phyloP scores from a whole-genome alignment of 106 monocot species.

The Dendrobium catenatum region DNA sequence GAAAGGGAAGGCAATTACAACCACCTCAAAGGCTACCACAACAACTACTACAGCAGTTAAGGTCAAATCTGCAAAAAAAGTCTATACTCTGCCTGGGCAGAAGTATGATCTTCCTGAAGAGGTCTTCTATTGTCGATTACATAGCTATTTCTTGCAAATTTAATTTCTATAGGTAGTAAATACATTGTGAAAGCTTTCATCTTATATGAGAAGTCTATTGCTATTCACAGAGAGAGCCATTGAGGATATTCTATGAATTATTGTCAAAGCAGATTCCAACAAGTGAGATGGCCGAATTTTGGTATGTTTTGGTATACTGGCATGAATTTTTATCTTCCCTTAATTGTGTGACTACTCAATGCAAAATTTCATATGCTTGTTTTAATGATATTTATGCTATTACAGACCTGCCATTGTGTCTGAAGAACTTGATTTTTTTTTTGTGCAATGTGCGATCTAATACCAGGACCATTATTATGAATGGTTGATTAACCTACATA shows the following conservation, averaged over 20 bases:
- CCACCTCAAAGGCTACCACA: constrained; percentile 38
- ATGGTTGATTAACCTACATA: no score
- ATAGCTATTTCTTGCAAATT: constrained; percentile 6
- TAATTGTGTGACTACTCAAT: background rate
- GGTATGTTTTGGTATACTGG: constrained; percentile 29
- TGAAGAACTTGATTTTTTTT: background rate
- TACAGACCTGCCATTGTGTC: background rate
- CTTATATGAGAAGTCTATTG: constrained; percentile 3
- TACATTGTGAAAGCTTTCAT: background rate
- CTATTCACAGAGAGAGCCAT: constrained; percentile 70
- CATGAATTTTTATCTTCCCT: background rate
- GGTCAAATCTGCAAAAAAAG: constrained; percentile 70
- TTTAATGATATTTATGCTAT: background rate
- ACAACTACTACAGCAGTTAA: constrained; percentile 40
- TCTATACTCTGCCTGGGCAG: constrained; percentile 75
- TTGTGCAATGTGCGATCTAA: background rate
- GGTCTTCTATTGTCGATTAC: constrained; percentile 27
- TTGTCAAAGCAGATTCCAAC: constrained; percentile 94
- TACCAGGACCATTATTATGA: background rate
- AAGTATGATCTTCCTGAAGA: constrained; percentile 89
- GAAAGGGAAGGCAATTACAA: constrained; percentile 33
- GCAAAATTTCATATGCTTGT: background rate
- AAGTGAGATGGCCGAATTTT: constrained; percentile 97
- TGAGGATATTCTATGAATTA: constrained; percentile 95
- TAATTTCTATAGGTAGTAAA: background rate